phyloP scores from a whole-genome alignment of 2,329 filamentous ascomycete species.

The Trichoderma sp. region DNA sequence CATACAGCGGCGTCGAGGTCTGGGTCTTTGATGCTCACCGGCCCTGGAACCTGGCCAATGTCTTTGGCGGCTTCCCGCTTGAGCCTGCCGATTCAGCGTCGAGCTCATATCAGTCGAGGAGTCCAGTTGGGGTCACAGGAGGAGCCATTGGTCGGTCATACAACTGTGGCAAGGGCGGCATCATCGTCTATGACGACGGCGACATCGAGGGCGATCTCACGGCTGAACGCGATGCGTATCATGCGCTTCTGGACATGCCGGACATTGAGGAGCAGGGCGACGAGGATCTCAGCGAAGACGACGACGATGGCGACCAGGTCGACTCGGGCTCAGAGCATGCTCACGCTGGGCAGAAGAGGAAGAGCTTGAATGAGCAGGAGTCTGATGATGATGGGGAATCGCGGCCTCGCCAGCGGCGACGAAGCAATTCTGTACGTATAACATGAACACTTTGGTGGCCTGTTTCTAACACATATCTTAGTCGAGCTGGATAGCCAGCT shows the following conservation, averaged over 20 bases:
- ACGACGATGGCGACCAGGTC: slow-evolving; percentile 53
- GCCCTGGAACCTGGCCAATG: slow-evolving; percentile 92
- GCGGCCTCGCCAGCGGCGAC: slow-evolving; percentile 74
- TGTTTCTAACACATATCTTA: slow-evolving; percentile 39
- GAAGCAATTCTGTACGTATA: slow-evolving; percentile 79
- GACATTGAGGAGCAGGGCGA: slow-evolving; percentile 79
- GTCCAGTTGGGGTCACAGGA: slow-evolving; percentile 67
- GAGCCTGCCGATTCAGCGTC: slow-evolving; percentile 54
- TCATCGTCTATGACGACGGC: slow-evolving; percentile 94
- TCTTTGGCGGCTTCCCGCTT: slow-evolving; percentile 75
- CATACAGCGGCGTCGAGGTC: slow-evolving; percentile 84
- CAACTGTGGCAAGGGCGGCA: slow-evolving; percentile 77
- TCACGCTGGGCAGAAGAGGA: slow-evolving; percentile 68
- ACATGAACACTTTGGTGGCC: background rate
- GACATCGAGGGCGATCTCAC: slow-evolving; percentile 84
- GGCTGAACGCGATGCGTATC: slow-evolving; percentile 77
- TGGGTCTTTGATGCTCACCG: slow-evolving; percentile 92
- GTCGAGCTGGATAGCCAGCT: slow-evolving; percentile 67
- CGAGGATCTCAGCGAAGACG: slow-evolving; percentile 57
- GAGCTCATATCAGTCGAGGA: slow-evolving; percentile 52
- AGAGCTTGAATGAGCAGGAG: slow-evolving; percentile 75
- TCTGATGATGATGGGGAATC: slow-evolving; percentile 72
- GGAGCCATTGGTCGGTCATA: slow-evolving; percentile 74
- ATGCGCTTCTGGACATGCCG: slow-evolving; percentile 86
- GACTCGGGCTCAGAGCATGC: slow-evolving; percentile 42